Evolutionary conservation across 177 flowering plant species (phyloP).

Genomic region (Tripterygium wilfordii): DNA sequence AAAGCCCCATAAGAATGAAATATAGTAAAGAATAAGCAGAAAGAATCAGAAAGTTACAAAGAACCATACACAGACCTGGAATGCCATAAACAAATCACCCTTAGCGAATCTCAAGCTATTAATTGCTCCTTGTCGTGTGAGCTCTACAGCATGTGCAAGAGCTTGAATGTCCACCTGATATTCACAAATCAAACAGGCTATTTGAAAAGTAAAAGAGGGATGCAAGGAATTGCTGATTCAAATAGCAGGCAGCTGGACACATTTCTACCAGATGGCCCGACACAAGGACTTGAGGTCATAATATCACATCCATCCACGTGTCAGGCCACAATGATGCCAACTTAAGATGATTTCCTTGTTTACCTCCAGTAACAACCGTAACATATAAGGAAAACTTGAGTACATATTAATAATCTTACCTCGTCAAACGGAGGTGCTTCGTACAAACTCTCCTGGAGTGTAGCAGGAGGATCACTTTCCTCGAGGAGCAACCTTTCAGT

Average conservation of each 20-base stretch:
- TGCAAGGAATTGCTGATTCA: too few relatives aligned
- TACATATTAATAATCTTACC: slow-evolving; percentile 44
- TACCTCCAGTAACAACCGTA: not conserved
- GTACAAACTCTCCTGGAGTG: slow-evolving; percentile 61
- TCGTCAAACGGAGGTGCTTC: slow-evolving; percentile 97
- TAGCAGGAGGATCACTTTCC: slow-evolving; percentile 82
- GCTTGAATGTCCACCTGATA: slow-evolving; percentile 96
- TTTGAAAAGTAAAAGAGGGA: too few relatives aligned
- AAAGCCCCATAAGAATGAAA: too few relatives aligned
- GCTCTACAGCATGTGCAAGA: slow-evolving; percentile 98
- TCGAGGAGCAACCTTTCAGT: slow-evolving; percentile 86
- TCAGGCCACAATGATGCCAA: too few relatives aligned
- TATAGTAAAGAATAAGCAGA: too few relatives aligned
- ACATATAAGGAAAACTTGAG: too few relatives aligned
- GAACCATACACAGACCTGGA: slow-evolving; percentile 38
- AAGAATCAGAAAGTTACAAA: not conserved
- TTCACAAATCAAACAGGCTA: too few relatives aligned
- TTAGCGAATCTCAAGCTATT: slow-evolving; percentile 89
- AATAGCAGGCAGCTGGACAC: too few relatives aligned
- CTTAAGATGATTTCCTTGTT: too few relatives aligned
- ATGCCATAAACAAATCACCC: slow-evolving; percentile 86
- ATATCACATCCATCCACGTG: not conserved
- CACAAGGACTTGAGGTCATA: not conserved
- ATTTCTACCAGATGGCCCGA: too few relatives aligned
- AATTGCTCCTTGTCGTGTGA: slow-evolving; percentile 94